phyloP scores from a whole-genome alignment of 306 rosid genomes.

The Spatholobus suberectus region DNA sequence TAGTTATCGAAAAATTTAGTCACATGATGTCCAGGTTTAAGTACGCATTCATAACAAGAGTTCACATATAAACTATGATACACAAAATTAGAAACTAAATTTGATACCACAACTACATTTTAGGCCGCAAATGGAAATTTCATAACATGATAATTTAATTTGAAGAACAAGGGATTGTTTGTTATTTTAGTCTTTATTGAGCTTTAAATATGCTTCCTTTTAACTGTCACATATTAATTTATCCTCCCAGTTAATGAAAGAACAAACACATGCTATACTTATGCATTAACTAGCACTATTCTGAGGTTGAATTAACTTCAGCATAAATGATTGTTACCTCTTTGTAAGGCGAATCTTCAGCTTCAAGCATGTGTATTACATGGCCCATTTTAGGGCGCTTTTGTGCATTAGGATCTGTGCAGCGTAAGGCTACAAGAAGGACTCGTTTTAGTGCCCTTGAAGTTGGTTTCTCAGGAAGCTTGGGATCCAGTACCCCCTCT shows the following conservation, averaged over 20 bases:
- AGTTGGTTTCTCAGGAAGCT: constrained; percentile 77
- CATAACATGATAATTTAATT: background rate
- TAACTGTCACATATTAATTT: background rate
- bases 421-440: constrained; percentile 88
- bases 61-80: background rate
- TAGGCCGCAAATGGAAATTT: constrained; percentile 11
- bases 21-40: background rate
- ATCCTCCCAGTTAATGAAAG: constrained; percentile 9
- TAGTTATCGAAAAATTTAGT: constrained; percentile 6
- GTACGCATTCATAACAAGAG: background rate
- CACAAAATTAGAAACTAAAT: constrained; percentile 20
- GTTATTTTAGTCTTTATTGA: constrained; percentile 7
- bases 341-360: constrained; percentile 77
- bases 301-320: constrained; percentile 33
- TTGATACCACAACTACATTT: constrained; percentile 8
- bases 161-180: background rate
- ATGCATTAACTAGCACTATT: background rate
- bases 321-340: constrained; percentile 58
- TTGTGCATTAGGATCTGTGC: constrained; percentile 82
- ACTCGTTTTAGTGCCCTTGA: constrained; percentile 81
- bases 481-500: constrained; percentile 87
- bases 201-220: constrained; percentile 4
- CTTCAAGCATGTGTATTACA: constrained; percentile 93
- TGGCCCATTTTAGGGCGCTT: constrained; percentile 93
- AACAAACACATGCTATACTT: background rate